Evolutionary conservation across 129 eudicot genomes (phyloP), one percentile per base, ranked within the genome.

Genomic region (Deinandra increscens): DNA sequence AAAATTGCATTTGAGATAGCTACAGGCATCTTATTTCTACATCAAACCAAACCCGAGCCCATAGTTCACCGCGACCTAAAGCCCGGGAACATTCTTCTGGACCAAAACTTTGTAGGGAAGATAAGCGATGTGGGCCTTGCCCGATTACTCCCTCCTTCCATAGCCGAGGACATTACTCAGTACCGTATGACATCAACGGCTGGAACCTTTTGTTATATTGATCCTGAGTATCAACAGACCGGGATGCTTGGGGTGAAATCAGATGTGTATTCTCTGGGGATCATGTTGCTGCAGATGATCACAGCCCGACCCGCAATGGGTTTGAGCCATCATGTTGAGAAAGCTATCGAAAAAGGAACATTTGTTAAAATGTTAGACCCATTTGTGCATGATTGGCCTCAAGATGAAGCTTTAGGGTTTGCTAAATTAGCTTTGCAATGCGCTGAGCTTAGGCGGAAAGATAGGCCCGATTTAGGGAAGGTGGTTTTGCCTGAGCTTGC

Each of bases 211-310:
- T 85, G 92, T 63, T 88, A 86, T 60, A 88, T 86, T 41, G 96
- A 88, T 74, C 96, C 96, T 0, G 96, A 85, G 61, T 88, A 88
- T 81, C 96, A 88, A 64, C 92, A 88, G 31, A 81, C 92, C 2
- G 92, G 96, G 43, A 88, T 86, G 92, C 89, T 88, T 12, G 89
- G 96, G 34, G 87, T 83, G 15, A 88, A 88, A 70, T 88, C 96
- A 1, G 96, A 88, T 43, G 83, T 88, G 2, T 88, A 88, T 43
- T 83, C 96, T 7, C 34, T 88, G 8, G 96, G 96, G 65, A 68
- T 88, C 49, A 72, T 88, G 78, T 69, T 83, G 36, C 42, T 88
- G 45, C 96, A 88, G 73, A 26, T 85, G 56, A 37, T 88, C 11
- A 83, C 96, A 15, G 92, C 84, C 10, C 78, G 69, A 50, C 82